Base-by-base conservation (phyloP, 2,329 filamentous ascomycete species). In the Paecilomyces sp. region DNA sequence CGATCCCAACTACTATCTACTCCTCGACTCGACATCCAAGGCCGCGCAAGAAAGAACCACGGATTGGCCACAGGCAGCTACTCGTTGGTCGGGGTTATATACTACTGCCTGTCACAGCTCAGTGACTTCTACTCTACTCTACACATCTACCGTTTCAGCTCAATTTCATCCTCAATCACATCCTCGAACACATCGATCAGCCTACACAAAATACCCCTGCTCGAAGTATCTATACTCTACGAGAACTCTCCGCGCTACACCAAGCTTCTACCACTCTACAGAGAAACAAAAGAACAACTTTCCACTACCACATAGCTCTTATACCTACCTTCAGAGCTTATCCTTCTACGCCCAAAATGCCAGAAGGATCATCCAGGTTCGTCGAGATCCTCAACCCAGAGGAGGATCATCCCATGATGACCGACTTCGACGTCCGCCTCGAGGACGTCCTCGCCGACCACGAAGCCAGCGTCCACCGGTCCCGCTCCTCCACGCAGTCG, bases 371-470 rank as follows among this genome's bases (percentile, higher is more conserved):
- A 18, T 77, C 75, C 62, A 76, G 72, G 62, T 78, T 78, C 63
- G 71, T 77, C 60, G 76, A 78, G 63, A 76, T 77, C 57, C 73
- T 78, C 62, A 72, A 77, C 63, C 68, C 72, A 53, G 70, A 74
- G 60, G 68, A 72, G 52, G 65, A 65, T 24, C 65, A 70, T 31
- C 65, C 67, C 13, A 70, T 69, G 57, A 70, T 74, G 33, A 76
- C 74, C 53, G 69, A 74, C 58, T 73, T 69, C 22, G 76, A 77
- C 58, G 76, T 77, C 55, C 73, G 73, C 7, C 72, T 78, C 2
- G 76, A 78, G 60, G 76, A 78, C 56, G 74, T 78, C 61, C 70
- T 78, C 18, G 75, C 73, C 60, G 70, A 73, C 55, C 71, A 75
- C 57, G 71, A 77, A 66, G 72, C 74, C 54, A 66, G 71, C 61